Evolutionary conservation across 2,329 filamentous ascomycete genomes (phyloP), one percentile per base, ranked within the genome.

Genomic region (Beauveria brongniartii): DNA sequence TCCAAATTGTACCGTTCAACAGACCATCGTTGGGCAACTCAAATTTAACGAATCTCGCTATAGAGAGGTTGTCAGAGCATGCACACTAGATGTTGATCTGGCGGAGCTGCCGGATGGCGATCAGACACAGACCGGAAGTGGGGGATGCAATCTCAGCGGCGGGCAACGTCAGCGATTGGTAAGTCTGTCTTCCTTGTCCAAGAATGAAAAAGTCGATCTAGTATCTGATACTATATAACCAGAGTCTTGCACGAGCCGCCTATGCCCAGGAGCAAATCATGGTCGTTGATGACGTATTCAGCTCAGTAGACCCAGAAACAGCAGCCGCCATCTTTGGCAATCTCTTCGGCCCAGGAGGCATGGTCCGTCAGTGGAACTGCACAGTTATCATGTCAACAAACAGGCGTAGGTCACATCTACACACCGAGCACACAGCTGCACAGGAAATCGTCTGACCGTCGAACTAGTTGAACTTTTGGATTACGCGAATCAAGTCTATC

Each of bases 381-480:
- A 61, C 59, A 2, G 44, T 61, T 3, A 20, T 61, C 5, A 55
- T 61, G 44, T 51, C 24, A 7, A 61, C 59, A 40, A 55, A 43
- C 10, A 34, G 26, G 12, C 51, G 59, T 61, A 8, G 48, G 59
- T 60, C 5, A 5, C 8, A n/a, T 2, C 18, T 46, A 44, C 26
- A 5, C 14, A 2, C 0, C 18, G 5, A 20, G 3, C 28, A 20
- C 9, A 5, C 1, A 46, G 14, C 37, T 5, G 24, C 1, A 40
- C 7, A 26, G 47, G n/a, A 6, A 6, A 10, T 12, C 5, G 40
- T 16, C 28, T 52, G 41, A 46, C 4, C 9, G 34, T 18, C 14
- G 28, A 10, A 4, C 47, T 22, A 59, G 47, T 51, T n/a, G 56
- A 59, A 12, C 37, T 52, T 12, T 16, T 51, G 12, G 37, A 30